Conservation (phyloP, 129 eudicot genomes). For the Escallonia rubra region DNA sequence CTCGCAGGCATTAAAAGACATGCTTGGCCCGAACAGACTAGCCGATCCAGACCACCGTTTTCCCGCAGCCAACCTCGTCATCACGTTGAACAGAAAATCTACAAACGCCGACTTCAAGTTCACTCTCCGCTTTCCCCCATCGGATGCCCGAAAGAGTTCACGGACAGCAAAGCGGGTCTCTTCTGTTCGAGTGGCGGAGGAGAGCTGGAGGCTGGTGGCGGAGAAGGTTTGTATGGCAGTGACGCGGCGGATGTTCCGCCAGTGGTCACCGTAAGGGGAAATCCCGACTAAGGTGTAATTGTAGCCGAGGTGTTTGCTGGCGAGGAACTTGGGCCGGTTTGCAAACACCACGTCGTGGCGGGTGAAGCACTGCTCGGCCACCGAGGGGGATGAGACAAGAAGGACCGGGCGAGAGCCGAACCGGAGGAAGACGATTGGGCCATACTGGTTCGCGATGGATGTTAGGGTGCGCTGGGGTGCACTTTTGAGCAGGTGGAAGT, state of each 20-base stretch:
- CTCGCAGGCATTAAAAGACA: not conserved
- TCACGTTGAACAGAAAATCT: not conserved
- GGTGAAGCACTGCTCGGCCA: constrained; percentile 12
- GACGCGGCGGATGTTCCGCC: no score
- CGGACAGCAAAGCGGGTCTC: not conserved
- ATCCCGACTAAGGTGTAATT: no score
- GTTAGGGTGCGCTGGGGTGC: no score
- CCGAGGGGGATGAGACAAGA: constrained; percentile 7
- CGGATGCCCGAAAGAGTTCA: not conserved
- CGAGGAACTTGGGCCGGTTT: constrained; percentile 7
- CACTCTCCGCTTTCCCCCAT: not conserved
- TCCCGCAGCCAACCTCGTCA: constrained; percentile 9
- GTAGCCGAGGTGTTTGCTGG: not conserved
- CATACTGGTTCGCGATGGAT: not conserved
- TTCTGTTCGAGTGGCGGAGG: not conserved
- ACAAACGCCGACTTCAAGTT: not conserved
- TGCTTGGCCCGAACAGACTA: not conserved
- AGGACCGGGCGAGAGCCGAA: constrained; percentile 1
- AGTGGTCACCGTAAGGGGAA: no score
- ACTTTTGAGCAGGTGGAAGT: no score
- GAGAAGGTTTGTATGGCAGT: no score
- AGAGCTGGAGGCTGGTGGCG: not conserved
- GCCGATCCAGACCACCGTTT: not conserved
- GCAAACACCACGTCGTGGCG: constrained; percentile 14
- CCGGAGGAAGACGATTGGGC: constrained; percentile 14